Conservation (phyloP, 73 alveolate genomes). For the Paramecium pentaurelia region DNA sequence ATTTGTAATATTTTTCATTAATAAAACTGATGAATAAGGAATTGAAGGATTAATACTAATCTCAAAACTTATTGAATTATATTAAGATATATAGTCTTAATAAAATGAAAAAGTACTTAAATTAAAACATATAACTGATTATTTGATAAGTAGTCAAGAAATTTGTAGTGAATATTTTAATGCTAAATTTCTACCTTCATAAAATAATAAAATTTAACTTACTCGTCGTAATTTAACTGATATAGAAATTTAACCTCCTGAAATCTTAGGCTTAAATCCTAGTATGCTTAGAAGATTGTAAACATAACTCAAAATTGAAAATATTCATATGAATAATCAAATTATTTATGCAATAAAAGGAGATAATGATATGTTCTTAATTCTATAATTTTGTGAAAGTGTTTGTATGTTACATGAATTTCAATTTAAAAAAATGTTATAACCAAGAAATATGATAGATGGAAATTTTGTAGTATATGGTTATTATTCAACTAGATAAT, state of each 20-base stretch:
- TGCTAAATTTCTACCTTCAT: constrained; percentile 7
- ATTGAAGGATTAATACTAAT: not conserved
- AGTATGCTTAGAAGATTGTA: constrained; percentile 14
- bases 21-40: not conserved
- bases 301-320: not conserved
- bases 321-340: not conserved
- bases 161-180: not conserved
- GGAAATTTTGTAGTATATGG: not conserved
- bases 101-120: not conserved
- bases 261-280: constrained; percentile 21
- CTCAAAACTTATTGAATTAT: not conserved
- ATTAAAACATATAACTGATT: constrained; percentile 15
- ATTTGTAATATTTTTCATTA: not conserved
- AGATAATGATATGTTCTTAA: not conserved
- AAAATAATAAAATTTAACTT: not conserved
- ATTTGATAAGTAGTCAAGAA: not conserved
- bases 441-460: not conserved
- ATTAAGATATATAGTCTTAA: not conserved
- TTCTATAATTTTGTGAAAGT: not conserved
- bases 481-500: not conserved
- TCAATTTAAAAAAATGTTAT: not conserved
- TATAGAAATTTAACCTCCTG: constrained; percentile 1
- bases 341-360: not conserved
- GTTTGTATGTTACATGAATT: not conserved
- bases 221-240: not conserved